Base-by-base conservation (phyloP, 495 filamentous ascomycete genomes). In the Clavariopsis aquatica region DNA sequence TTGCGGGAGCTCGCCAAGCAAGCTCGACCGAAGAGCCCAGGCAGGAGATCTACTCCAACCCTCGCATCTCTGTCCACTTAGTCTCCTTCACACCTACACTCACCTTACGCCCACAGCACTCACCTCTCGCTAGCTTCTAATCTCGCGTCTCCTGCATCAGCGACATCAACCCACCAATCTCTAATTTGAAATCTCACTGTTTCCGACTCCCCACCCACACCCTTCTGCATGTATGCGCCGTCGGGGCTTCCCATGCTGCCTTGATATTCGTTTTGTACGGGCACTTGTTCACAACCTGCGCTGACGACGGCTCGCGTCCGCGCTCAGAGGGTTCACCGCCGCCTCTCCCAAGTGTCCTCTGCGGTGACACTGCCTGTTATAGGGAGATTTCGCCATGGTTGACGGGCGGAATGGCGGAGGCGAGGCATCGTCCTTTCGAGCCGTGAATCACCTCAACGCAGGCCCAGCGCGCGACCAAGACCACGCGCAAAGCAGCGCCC, bases 401-500 rank as follows among this genome's bases (percentile, higher is more conserved):
- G 68, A 70, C 54, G 64, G 52, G 63, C 68, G 68, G 53, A 70
- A 70, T 58, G 68, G 68, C 54, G 67, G 67, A 66, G 68, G 64
- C 49, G 68, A 64, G 56, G 64, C 49, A 34, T 60, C 64, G 55
- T 66, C 68, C 49, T 64, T 66, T 54, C 56, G 29, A 59, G 68
- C 62, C 34, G 60, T 66, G 17, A 67, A 70, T 57, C 63, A 57
- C 28, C 24, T 64, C 64, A 64, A 56, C 27, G n/a, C 47, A 41
- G 68, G 63, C 17, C 31, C 58, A 12, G 54, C 64, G 63, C 67
- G 46, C 52, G 46, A 34, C 52, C 57, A 66, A 22, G 68, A 62
- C 9, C 47, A 46, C 49, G 64, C 64, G 68, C 68, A 66, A 52
- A 45, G 26, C 64, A 47, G 22, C 55, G 34, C 60, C 19, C 9